Base-by-base conservation (phyloP, 177 flowering plant species). In the Vitis hybrid region DNA sequence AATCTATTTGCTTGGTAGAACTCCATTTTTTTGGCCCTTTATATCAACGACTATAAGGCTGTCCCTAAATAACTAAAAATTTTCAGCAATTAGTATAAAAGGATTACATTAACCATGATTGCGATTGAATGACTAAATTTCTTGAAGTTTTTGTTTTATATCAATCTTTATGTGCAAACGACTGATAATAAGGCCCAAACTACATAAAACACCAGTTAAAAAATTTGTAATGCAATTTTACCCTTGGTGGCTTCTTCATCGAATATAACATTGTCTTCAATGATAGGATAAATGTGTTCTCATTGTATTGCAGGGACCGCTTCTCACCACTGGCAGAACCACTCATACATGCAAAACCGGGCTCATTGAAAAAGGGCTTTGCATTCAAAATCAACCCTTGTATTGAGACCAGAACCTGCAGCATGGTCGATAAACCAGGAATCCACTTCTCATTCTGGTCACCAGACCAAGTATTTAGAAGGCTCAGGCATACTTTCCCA, bases 401-500 rank as follows among this genome's bases (percentile, higher is more conserved):
- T 69, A 94, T 86, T 0, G 98, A 94, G 16, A 94, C 88, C 53
- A 94, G 72, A 69, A 94, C 90, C 79, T 94, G 97, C 18, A 94
- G 78, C 81, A 85, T 82, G 14, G 94, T 92, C 45, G 98, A 94
- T 13, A 39, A 59, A 13, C 78, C 82, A 9, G 97, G 93, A 16
- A 71, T 74, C 98, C 98, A 94, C 74, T 63, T 81, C 80, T 94
- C 98, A 61, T 73, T 81, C 59, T 72, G 61, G 51, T 65, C 63
- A 45, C 96, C 98, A 63, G 61, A 13, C 98, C 93, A 94, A 49
- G 94, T 94, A 66, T 84, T 85, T 10, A 92, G 85, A 69, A 90
- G 93, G 77, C 98, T 92, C 54, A 90, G 88, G 72, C 93, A 90
- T 18, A 93, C 93, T 75, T 89, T 89, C 50, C 98, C 97, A 72